Evolutionary conservation across 169 alveolate genomes (phyloP).

Genomic region (Cryptosporidium ubiquitum): DNA sequence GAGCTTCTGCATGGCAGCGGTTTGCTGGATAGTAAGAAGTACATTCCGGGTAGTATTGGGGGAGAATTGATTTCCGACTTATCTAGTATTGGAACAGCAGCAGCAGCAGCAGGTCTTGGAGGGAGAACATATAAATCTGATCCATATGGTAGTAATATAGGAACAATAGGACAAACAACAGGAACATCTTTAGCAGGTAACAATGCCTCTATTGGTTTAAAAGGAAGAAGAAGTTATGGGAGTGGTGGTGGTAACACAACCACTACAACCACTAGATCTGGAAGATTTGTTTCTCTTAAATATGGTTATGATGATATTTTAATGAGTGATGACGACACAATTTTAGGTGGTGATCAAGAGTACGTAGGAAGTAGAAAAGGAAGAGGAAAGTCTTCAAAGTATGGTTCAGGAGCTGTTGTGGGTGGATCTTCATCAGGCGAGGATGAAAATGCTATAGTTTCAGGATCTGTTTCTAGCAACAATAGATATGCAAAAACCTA

Average conservation of each 20-base stretch:
- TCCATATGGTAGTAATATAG: conserved; percentile 24
- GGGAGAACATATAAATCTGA: conserved; percentile 12
- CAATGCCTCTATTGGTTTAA: background rate
- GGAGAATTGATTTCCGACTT: background rate
- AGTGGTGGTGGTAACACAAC: background rate
- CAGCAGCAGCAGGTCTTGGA: background rate
- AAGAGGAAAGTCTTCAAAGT: conserved; percentile 28
- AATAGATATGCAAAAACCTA: conserved; percentile 67
- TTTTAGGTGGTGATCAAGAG: conserved; percentile 42
- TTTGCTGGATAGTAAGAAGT: background rate
- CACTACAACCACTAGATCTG: conserved; percentile 63
- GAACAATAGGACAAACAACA: background rate
- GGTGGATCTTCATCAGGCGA: conserved; percentile 70
- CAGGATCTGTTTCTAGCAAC: background rate
- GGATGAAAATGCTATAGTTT: conserved; percentile 20
- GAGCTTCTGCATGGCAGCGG: conserved; percentile 1
- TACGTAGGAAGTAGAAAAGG: conserved; percentile 60
- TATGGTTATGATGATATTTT: conserved; percentile 70
- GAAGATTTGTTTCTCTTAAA: conserved; percentile 62
- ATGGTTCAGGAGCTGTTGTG: conserved; percentile 7
- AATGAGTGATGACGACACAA: conserved; percentile 58
- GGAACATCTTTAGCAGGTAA: background rate
- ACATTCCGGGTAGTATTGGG: background rate
- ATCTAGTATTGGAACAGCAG: background rate
- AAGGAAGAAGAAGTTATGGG: conserved; percentile 46